Base-by-base conservation (phyloP, 805 yeast species). In the Candida boleticola region DNA sequence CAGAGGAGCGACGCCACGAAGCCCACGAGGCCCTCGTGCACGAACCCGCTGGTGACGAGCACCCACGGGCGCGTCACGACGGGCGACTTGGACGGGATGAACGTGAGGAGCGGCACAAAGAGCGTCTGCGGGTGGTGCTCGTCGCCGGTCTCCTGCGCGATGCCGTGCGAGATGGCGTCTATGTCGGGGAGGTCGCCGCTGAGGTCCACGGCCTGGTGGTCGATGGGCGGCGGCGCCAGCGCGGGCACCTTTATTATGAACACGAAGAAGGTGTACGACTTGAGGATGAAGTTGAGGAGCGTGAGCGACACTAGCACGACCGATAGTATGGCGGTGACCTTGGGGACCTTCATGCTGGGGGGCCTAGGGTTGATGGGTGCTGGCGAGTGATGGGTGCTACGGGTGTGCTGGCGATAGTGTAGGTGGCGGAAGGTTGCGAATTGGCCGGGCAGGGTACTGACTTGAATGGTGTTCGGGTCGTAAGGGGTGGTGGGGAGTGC, bases 61-160 rank as follows among this genome's bases (percentile, higher is more conserved):
- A 75, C 76, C 82, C 82, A 78, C 3, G 79, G 79, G 21, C 72
- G 60, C 4, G 55, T 42, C 2, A 70, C 3, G 2, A 69, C 64
- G 1, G 72, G 62, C 0, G 76, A 65, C 29, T 56, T 61, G 0
- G 70, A 63, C 2, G 79, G 77, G 17, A 76, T 76, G 39, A 76
- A 66, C 1, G 79, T 72, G n/a, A 77, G 54, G 30, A 73, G 55
- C 3, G 80, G 79, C 4, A 76, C 80, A 45, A 63, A 74, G 27
- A 74, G 53, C 37, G 71, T 73, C 42, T 66, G 68, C 0, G 79
- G 76, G 41, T 66, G 68, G 1, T 78, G 76, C 1, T 62, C 50
- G 31, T 60, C 66, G 7, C 64, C 67, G 1, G 65, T 55, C 46
- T 63, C 68, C 42, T 62, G 61, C 21, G 64, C 57, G 11, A 57